Evolutionary conservation across 148 eudicot genomes (phyloP), one percentile per base, ranked within the genome.

Genomic region (Rhododendron molle): DNA sequence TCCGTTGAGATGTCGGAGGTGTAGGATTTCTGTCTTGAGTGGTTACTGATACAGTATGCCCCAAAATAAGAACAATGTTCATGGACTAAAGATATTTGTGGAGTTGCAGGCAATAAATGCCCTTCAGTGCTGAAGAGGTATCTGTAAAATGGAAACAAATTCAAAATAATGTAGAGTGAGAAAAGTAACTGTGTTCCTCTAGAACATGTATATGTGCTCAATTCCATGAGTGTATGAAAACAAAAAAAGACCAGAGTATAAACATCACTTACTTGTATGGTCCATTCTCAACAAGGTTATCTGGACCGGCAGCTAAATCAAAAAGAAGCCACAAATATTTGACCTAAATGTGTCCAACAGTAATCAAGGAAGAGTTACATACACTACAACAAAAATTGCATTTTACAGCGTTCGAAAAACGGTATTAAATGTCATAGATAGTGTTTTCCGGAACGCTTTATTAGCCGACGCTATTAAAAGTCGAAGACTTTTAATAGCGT

Each of bases 121-220:
- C 99, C 99, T 90, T 97, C 99, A 7, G 99, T 97, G 90, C 96
- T 97, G 88, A 97, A 97, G 81, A 95, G 86, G 89, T 95, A 97
- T 89, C 99, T 97, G 91, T 60, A 81, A 26, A 49, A 71, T 79
- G 86, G 46, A 85, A 26, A 83, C 30, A 8, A 21, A 78, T 62
- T 40, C 9, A 60, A 30, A 15, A 54, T 54, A 69, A 62, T 46
- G 36, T 14, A 32, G 26, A 43, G 58, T 43, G 54, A 44, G 56
- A 26, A 62, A 62, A 50, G 78, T 23, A 49, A 46, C 44, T 30
- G 12, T 47, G 9, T 65, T 23, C 65, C 54, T 44, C 34, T 21
- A 2, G 18, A 82, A 83, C 14, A 11, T 65, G 23, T 62, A 60
- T 32, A 58, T 44, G 28, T 73, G 71, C 69, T 76, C n/a, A 79